Base-by-base conservation (phyloP, 441 rosid species). In the Erysimum cheiri region DNA sequence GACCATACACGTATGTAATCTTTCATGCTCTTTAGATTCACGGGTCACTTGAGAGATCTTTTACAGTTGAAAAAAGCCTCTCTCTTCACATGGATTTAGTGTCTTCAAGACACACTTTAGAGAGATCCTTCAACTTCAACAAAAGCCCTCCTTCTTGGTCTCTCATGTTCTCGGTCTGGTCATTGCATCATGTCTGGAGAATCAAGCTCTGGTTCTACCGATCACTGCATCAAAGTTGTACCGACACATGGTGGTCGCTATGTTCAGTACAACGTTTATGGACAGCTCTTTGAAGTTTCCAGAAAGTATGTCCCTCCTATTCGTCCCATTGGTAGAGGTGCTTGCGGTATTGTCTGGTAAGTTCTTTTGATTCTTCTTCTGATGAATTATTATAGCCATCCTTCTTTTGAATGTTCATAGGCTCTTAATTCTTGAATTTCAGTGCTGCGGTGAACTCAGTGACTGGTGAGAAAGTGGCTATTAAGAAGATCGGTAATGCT, bases 401-500 rank as follows among this genome's bases (percentile, higher is more conserved):
- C 43, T 13, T 59, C 53, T 49, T 64, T 37, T 36, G 58, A 32
- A 35, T 57, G 40, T 47, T 76, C 72, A 64, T 64, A 19, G 58
- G 24, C 40, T 76, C 62, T 36, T 76, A 53, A 60, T 53, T 64
- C 68, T 54, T 71, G 69, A 43, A 14, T 58, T 77, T 56, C 77
- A 90, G 99, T 77, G 96, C 99, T 84, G 97, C 97, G 60, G 77
- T 89, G 82, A 88, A 92, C 72, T 81, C 88, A 1, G 92, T 87
- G 86, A 95, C 93, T 4, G 79, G 81, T 37, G 95, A 95, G 81
- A 90, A 89, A 79, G 96, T 95, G 40, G 98, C 98, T 17, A 90
- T 95, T 58, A 92, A 92, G 89, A 95, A 95, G 85, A 85, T 94
- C 59, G 99, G 96, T 61, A 95, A 95, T 77, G 99, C 99, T 53